Evolutionary conservation across 176 grass and related monocot species (phyloP).

Genomic region (Canna indica): DNA sequence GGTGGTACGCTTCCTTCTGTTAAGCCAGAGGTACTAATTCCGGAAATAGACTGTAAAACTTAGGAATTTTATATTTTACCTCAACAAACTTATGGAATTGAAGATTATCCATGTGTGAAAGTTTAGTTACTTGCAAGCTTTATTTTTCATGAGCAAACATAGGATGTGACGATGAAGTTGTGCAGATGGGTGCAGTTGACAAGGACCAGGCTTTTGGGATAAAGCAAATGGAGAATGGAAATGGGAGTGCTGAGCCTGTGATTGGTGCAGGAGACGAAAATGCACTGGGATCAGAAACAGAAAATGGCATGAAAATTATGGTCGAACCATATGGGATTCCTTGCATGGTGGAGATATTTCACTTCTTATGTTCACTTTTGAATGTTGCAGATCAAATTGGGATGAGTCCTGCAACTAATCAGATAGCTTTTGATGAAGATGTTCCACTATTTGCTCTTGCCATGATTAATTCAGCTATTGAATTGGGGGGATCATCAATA

Average conservation of each 20-base stretch:
- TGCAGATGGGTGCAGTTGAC: constrained; percentile 36
- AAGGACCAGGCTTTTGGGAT: constrained; percentile 39
- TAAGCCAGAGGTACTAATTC: constrained; percentile 11
- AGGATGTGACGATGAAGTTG: constrained; percentile 15
- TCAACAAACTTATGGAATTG: background rate
- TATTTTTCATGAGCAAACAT: constrained; percentile 17
- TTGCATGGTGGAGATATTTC: constrained; percentile 94
- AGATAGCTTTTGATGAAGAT: constrained; percentile 88
- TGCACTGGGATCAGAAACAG: constrained; percentile 1
- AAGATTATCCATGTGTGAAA: background rate
- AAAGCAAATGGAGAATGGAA: constrained; percentile 44
- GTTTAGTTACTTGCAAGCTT: background rate
- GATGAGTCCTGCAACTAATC: constrained; percentile 61
- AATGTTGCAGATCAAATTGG: constrained; percentile 82
- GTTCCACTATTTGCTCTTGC: constrained; percentile 88
- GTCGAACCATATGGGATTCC: constrained; percentile 61
- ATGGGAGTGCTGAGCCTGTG: constrained; percentile 36
- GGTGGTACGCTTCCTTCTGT: background rate
- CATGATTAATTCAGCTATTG: constrained; percentile 72
- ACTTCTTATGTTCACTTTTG: constrained; percentile 90
- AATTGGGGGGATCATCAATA: constrained; percentile 54
- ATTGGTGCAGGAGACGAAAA: constrained; percentile 31
- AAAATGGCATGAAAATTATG: constrained; percentile 31
- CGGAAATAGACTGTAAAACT: constrained; percentile 9
- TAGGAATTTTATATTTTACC: background rate